phyloP scores from a whole-genome alignment of 2,329 filamentous ascomycete genomes.

The Colletotrichum navitas region DNA sequence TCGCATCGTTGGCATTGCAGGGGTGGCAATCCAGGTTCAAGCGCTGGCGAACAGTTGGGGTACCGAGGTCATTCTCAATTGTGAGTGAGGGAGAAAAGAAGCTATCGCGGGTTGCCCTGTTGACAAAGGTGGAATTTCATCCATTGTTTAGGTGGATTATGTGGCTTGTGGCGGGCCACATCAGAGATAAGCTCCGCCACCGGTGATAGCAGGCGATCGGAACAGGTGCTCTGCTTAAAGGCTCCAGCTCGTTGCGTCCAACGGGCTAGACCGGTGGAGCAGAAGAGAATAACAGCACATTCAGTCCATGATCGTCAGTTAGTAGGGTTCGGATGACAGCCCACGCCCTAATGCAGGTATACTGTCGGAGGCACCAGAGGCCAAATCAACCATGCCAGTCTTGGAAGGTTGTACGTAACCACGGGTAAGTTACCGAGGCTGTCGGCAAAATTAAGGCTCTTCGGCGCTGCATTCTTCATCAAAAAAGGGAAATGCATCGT shows the following conservation, averaged over 20 bases:
- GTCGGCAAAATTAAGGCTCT: not conserved
- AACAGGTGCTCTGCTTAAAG: constrained; percentile 40
- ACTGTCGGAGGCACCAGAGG: not conserved
- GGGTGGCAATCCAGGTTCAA: too few relatives aligned
- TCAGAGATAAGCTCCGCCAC: too few relatives aligned
- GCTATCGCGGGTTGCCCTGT: too few relatives aligned
- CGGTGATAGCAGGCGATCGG: too few relatives aligned
- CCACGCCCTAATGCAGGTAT: not conserved
- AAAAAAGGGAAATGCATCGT: constrained; percentile 53
- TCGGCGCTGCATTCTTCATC: constrained; percentile 59
- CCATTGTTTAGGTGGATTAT: too few relatives aligned
- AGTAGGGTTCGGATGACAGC: not conserved
- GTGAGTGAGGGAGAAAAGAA: too few relatives aligned
- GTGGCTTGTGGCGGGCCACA: too few relatives aligned
- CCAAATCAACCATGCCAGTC: not conserved
- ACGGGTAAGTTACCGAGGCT: not conserved
- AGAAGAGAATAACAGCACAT: not conserved
- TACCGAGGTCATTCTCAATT: too few relatives aligned
- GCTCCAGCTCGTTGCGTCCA: not conserved
- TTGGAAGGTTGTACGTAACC: too few relatives aligned
- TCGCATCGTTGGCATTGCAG: too few relatives aligned
- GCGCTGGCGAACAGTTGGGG: too few relatives aligned
- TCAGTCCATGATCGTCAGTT: not conserved
- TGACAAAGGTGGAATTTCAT: too few relatives aligned
- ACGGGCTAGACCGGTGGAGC: not conserved